phyloP scores from a whole-genome alignment of 164 flowering plant species.

The Piper longum region DNA sequence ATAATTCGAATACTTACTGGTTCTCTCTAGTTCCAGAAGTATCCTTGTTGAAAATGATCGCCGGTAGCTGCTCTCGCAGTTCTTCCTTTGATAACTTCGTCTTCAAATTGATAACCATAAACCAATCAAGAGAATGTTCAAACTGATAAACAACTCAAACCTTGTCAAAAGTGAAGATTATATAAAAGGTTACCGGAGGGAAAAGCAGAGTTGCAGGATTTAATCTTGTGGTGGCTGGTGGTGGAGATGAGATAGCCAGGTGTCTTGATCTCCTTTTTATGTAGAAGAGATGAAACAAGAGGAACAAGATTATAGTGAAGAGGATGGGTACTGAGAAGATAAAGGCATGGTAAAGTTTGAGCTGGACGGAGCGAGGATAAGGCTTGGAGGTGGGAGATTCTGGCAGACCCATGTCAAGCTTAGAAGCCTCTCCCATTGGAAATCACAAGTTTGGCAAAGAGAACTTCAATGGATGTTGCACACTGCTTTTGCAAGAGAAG shows the following conservation, averaged over 20 bases:
- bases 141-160: neutral
- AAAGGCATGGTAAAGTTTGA: conserved; percentile 49
- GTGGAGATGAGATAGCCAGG: conserved; percentile 20
- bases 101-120: neutral
- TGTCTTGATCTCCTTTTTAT: conserved; percentile 47
- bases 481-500: neutral
- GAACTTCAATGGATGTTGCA: neutral
- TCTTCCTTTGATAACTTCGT: conserved; percentile 27
- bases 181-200: conserved; percentile 21
- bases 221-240: conserved; percentile 20
- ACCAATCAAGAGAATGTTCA: neutral
- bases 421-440: neutral
- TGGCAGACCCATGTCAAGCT: conserved; percentile 30
- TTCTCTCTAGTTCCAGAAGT: conserved; percentile 31
- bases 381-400: conserved; percentile 33
- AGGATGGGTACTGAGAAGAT: conserved; percentile 49
- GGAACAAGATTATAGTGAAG: conserved; percentile 41
- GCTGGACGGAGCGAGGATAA: conserved; percentile 44
- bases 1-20: conserved; percentile 32
- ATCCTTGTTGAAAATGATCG: conserved; percentile 46
- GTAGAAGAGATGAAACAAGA: conserved; percentile 46
- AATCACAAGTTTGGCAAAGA: neutral
- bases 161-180: neutral
- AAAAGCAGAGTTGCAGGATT: conserved; percentile 15
- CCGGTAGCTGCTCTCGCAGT: conserved; percentile 43